Conservation (phyloP, 495 filamentous ascomycete genomes). For the Filosporella fistucella region DNA sequence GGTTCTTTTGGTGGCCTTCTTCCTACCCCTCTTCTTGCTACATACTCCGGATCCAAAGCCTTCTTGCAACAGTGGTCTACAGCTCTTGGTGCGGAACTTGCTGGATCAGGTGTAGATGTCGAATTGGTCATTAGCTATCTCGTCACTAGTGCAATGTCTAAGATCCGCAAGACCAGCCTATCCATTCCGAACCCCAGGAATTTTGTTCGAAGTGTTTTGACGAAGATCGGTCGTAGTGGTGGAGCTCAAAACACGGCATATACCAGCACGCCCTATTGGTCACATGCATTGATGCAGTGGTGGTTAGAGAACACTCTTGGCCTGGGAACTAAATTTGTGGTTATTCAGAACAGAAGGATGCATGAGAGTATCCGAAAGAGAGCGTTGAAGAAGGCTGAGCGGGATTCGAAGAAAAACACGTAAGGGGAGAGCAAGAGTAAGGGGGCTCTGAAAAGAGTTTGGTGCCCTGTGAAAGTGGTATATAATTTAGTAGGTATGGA, state of each 20-base stretch:
- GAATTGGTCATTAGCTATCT: constrained; percentile 87
- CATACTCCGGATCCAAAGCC: constrained; percentile 96
- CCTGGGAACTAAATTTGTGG: constrained; percentile 53
- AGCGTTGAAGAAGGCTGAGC: constrained; percentile 83
- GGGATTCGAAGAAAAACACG: constrained; percentile 76
- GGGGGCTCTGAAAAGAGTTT: too few species aligned
- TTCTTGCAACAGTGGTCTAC: constrained; percentile 97
- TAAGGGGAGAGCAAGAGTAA: too few species aligned
- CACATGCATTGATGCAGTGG: constrained; percentile 86
- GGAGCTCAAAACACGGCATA: constrained; percentile 69
- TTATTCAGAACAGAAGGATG: constrained; percentile 70
- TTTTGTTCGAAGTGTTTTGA: constrained; percentile 75
- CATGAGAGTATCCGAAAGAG: constrained; percentile 83
- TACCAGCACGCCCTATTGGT: constrained; percentile 90
- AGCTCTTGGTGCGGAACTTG: constrained; percentile 78
- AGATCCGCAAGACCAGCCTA: constrained; percentile 72
- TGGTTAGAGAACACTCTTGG: constrained; percentile 67
- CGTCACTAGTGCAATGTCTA: constrained; percentile 93
- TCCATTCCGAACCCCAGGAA: constrained; percentile 75
- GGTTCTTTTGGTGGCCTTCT: constrained; percentile 89
- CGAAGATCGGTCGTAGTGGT: constrained; percentile 75
- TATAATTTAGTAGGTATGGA: too few species aligned
- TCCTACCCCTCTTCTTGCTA: constrained; percentile 89
- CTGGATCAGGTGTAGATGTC: constrained; percentile 72
- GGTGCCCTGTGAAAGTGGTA: too few species aligned